Base-by-base conservation (phyloP, 2,329 filamentous ascomycete genomes). In the Ceratocystis colombiana region DNA sequence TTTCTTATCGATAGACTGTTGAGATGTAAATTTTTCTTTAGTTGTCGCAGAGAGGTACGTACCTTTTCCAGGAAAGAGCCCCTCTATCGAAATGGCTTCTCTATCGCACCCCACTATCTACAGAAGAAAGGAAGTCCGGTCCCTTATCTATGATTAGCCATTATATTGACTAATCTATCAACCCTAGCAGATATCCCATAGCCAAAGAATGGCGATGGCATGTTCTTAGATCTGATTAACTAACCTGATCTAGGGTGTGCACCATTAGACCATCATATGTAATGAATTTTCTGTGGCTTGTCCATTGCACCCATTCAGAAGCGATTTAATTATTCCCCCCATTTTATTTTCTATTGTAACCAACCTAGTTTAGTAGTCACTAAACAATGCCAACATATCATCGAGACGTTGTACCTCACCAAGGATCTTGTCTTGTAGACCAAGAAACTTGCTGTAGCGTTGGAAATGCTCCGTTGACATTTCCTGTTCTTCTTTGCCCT, bases 341-440 rank as follows among this genome's bases (percentile, higher is more conserved):
- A 53, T 64, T 33, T 45, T 65, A 22, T 46, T 64, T 45, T 25
- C 5, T 22, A 10, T 33, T 17, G 41, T 48, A 59, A 25, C 22
- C 33, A 41, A 15, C 37, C 61, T 15, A 45, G 30, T 61, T 79
- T 74, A 90, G 71, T 84, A 92, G 73, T 99, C 94, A 69, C 89
- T 82, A 70, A 97, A 81, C 12, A 94, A 82, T 30, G 88, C 88
- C 61, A 97, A 86, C 70, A 96, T 79, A 64, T 94, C 88, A 76
- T 99, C 94, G 70, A 96, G 79, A 68, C 90, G 82, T 73, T 84
- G 84, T 10, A 96, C 80, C 75, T 96, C 90, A 1, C 85, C 84
- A 45, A 95, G 78, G 48, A 99, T 78, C 77, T 87, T 87, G 71
- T 87, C 84, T 73, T 88, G 84, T 68, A 91, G 78, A 46, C 83